Percentiles rank a stretch among this genome's conserved stretches.
These are phyloP conservation scores for Drechslerella dactyloides DNA, from an alignment of 2,329 filamentous ascomycete species.

Conservation along the genomic window DNA sequence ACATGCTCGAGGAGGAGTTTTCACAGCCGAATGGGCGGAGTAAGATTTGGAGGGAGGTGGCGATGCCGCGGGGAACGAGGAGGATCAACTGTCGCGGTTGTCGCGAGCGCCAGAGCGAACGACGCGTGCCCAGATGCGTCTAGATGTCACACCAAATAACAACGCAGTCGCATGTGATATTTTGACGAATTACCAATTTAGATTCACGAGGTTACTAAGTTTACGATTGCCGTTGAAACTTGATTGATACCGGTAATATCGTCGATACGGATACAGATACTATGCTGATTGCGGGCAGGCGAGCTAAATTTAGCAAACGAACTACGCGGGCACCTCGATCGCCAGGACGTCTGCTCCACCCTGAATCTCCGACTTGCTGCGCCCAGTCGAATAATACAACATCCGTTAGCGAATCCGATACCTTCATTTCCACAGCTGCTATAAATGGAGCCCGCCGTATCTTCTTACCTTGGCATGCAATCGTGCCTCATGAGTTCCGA, in stretches of 20 bases:
- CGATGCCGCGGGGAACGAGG: no score
- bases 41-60: no score
- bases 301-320: neutral
- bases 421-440: neutral
- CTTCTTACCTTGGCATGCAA: constrained; percentile 36
- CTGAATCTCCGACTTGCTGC: constrained; percentile 36
- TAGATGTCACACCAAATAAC: constrained; percentile 13
- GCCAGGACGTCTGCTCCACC: constrained; percentile 26
- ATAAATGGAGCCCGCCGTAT: no score
- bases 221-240: no score
- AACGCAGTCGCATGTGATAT: constrained; percentile 11
- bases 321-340: constrained; percentile 26
- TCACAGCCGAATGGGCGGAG: no score
- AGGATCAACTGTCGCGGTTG: no score
- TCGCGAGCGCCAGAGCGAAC: no score
- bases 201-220: neutral
- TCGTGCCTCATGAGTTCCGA: constrained; percentile 45
- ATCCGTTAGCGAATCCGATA: no score
- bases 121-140: no score
- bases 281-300: no score
- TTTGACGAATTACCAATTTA: neutral
- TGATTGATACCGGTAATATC: neutral
- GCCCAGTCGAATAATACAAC: neutral
- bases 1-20: constrained; percentile 24
- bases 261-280: neutral